phyloP scores from a whole-genome alignment of 169 alveolate genomes.

The Theileria orientalis region DNA sequence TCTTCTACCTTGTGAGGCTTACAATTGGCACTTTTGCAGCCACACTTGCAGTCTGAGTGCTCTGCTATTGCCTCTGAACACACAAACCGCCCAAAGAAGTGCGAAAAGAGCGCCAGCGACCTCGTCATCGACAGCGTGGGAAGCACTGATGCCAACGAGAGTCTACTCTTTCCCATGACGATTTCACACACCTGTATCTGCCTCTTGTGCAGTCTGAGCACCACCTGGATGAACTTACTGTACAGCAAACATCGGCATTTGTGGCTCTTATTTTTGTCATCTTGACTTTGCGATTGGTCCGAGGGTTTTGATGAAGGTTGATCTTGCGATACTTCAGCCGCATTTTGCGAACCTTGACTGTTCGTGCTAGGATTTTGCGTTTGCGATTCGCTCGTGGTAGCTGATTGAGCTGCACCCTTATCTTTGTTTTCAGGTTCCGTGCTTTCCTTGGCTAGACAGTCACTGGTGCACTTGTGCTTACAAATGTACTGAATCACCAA shows the following conservation, averaged over 20 bases:
- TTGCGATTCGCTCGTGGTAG: no score
- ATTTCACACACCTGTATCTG: background rate
- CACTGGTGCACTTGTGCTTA: background rate
- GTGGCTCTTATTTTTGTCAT: background rate
- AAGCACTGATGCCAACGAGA: background rate
- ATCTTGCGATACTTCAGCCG: background rate
- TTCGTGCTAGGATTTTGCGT: no score
- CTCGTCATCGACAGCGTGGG: slow-evolving; percentile 24
- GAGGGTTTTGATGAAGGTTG: background rate
- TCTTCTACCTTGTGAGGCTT: no score
- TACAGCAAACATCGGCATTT: slow-evolving; percentile 11
- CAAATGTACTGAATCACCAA: background rate
- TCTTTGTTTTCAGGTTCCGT: background rate
- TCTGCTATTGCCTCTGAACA: background rate
- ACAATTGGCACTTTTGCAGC: background rate
- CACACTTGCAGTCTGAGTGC: background rate
- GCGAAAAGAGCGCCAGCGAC: background rate
- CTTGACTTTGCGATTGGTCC: no score
- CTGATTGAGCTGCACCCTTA: no score
- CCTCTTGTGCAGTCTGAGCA: background rate
- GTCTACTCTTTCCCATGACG: background rate
- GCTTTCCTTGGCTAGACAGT: background rate
- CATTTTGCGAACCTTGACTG: no score
- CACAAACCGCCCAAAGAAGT: background rate
- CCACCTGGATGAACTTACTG: background rate